phyloP scores from a whole-genome alignment of 345 rosid species.

The Brassica carinata region DNA sequence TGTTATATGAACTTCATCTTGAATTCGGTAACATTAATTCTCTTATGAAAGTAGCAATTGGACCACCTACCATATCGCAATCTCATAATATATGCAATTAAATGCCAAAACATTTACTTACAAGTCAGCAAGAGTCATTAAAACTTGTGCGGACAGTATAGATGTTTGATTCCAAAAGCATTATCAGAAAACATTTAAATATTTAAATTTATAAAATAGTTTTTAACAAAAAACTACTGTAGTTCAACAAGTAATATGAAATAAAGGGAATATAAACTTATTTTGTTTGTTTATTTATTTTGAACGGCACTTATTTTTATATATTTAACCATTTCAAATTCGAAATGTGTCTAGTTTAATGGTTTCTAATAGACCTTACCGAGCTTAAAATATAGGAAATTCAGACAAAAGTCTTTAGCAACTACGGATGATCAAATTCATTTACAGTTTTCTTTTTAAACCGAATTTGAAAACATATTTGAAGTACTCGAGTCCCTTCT shows the following conservation, averaged over 20 bases:
- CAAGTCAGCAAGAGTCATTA: constrained; percentile 11
- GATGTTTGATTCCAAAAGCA: constrained; percentile 32
- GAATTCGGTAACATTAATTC: neutral
- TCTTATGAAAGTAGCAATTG: constrained; percentile 1
- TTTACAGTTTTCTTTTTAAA: constrained; percentile 14
- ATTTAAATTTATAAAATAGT: too few species aligned
- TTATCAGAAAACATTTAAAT: too few species aligned
- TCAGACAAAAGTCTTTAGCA: neutral
- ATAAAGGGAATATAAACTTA: neutral
- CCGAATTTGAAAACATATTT: neutral
- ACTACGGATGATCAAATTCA: neutral
- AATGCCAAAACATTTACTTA: constrained; percentile 21
- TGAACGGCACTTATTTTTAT: too few species aligned
- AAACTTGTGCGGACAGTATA: constrained; percentile 23
- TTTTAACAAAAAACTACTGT: neutral
- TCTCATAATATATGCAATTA: neutral
- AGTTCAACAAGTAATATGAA: neutral
- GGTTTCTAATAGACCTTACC: neutral
- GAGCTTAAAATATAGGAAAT: neutral
- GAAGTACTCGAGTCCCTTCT: constrained; percentile 1
- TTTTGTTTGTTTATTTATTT: too few species aligned
- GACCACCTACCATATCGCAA: constrained; percentile 28
- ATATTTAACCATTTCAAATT: neutral
- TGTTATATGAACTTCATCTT: neutral
- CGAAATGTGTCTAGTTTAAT: neutral